Conservation (phyloP, 805 yeast species). For the Ogataea haglerorum region DNA sequence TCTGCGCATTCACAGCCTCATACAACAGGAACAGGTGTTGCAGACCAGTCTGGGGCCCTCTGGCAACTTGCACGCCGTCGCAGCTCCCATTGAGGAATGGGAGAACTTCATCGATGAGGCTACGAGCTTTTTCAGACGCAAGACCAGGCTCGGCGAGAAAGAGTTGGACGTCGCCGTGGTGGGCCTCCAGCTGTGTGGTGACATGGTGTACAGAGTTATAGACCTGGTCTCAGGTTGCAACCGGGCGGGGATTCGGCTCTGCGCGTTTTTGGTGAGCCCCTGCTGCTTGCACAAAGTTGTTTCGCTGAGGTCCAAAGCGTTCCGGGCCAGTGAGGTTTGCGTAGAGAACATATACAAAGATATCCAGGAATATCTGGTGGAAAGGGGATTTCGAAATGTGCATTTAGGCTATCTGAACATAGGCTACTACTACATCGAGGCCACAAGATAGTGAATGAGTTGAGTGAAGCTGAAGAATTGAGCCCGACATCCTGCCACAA, state of each 20-base stretch:
- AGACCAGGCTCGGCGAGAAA: conserved; percentile 2
- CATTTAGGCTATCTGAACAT: conserved; percentile 14
- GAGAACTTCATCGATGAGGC: conserved; percentile 11
- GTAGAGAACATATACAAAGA: conserved; percentile 5
- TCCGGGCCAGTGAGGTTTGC: background rate
- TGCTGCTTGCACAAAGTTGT: conserved; percentile 23
- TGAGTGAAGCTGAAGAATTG: no score
- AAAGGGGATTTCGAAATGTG: conserved; percentile 7
- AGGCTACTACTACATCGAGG: conserved; percentile 14
- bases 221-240: conserved; percentile 11
- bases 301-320: conserved; percentile 3
- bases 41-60: conserved; percentile 6
- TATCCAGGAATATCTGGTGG: conserved; percentile 7
- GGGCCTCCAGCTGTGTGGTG: conserved; percentile 29
- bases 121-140: conserved; percentile 8
- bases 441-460: background rate
- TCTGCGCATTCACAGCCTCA: conserved; percentile 20
- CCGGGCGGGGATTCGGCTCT: background rate
- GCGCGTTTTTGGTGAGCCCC: conserved; percentile 16
- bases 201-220: conserved; percentile 19
- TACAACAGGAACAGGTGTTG: conserved; percentile 12
- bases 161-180: conserved; percentile 8
- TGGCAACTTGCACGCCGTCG: conserved; percentile 15
- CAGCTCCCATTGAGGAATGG: conserved; percentile 1
- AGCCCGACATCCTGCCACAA: no score